Evolutionary conservation across 345 rosid genomes (phyloP).

Genomic region (Limnanthes douglasii): DNA sequence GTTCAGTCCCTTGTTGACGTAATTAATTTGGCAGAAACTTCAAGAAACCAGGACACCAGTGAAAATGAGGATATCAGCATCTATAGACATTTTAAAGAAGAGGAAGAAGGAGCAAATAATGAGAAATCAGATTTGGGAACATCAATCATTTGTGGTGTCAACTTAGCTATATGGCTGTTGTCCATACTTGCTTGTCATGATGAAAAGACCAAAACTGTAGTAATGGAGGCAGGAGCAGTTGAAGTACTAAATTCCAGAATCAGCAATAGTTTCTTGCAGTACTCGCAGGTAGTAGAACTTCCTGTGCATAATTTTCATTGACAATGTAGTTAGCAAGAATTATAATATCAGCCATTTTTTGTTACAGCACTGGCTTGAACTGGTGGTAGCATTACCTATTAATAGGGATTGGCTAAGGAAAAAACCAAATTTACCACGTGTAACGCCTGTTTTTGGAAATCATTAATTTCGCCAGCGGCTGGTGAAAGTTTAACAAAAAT

Average conservation of each 20-base stretch:
- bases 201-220: conserved; percentile 55
- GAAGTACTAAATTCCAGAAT: conserved; percentile 81
- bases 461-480: too few relatives aligned
- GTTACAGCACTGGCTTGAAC: background rate
- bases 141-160: conserved; percentile 47
- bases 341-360: background rate
- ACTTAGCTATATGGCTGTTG: conserved; percentile 82
- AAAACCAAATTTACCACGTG: too few relatives aligned
- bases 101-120: conserved; percentile 25
- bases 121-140: conserved; percentile 32
- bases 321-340: background rate
- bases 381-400: too few relatives aligned
- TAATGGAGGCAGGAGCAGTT: conserved; percentile 88
- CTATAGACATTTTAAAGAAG: conserved; percentile 38
- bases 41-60: conserved; percentile 33
- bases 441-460: too few relatives aligned
- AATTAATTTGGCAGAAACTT: conserved; percentile 32
- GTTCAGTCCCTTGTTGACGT: conserved; percentile 71
- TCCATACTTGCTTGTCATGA: conserved; percentile 88
- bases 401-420: too few relatives aligned
- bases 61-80: conserved; percentile 46
- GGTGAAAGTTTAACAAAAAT: too few relatives aligned
- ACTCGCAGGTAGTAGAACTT: conserved; percentile 50
- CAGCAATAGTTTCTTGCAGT: conserved; percentile 34
- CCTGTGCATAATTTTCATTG: conserved; percentile 2